phyloP scores from a whole-genome alignment of 495 filamentous ascomycete genomes.

The Neurospora sp. region DNA sequence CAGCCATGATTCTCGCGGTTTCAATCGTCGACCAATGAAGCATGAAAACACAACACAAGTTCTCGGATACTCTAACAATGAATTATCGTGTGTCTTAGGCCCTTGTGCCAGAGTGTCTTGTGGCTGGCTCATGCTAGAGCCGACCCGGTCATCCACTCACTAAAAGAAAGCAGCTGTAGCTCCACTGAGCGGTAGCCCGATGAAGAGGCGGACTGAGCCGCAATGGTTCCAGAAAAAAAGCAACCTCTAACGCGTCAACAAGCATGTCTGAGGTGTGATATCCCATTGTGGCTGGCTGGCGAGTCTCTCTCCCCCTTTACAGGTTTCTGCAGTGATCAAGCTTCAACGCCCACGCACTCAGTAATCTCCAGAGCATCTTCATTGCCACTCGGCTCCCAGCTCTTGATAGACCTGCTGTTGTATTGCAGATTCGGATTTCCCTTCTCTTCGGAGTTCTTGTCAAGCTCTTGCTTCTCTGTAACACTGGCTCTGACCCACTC shows the following conservation, averaged over 20 bases:
- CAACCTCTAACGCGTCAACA: neutral
- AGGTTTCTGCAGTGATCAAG: neutral
- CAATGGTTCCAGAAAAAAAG: neutral
- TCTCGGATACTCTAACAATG: neutral
- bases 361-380: constrained; percentile 69
- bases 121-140: neutral
- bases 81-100: neutral
- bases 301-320: neutral
- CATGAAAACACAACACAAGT: neutral
- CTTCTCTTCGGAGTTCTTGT: constrained; percentile 26
- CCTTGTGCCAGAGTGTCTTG: neutral
- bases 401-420: constrained; percentile 52
- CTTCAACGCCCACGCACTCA: constrained; percentile 40
- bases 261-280: neutral
- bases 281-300: neutral
- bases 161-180: neutral
- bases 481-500: constrained; percentile 51
- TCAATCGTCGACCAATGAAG: neutral
- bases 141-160: neutral
- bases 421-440: constrained; percentile 67
- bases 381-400: constrained; percentile 53
- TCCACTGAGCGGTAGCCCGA: neutral
- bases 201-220: too few species aligned
- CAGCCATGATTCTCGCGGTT: neutral
- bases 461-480: constrained; percentile 35